Evolutionary conservation across 768 basidiomycete genomes (phyloP).

Genomic region (Mycena chlorophos): DNA sequence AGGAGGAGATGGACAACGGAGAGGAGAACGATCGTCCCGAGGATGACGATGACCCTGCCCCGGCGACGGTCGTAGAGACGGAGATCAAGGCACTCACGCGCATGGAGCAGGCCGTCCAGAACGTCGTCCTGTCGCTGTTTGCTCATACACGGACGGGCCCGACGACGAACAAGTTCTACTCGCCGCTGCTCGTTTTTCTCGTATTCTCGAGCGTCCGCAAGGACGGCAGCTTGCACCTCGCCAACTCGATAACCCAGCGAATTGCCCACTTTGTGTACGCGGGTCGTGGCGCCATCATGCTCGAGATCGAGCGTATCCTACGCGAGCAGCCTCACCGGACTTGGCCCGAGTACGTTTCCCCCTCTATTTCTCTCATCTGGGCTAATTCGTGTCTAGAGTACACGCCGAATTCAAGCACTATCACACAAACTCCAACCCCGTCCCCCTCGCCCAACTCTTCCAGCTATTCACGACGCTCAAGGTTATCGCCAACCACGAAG

Average conservation of each 20-base stretch:
- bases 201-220: conserved; percentile 1
- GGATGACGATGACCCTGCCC: not conserved
- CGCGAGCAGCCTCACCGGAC: not conserved
- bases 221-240: not conserved
- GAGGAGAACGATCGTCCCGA: not conserved
- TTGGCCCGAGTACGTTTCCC: not conserved
- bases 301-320: conserved; percentile 9
- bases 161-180: conserved; percentile 2
- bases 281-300: not conserved
- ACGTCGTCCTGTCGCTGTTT: conserved; percentile 2
- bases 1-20: not conserved
- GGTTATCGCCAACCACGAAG: conserved; percentile 2
- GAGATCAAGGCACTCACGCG: not conserved
- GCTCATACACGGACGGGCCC: not conserved
- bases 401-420: conserved; percentile 2
- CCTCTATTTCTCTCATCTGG: not conserved
- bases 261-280: conserved; percentile 4
- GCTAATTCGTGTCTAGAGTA: not conserved
- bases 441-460: conserved; percentile 3
- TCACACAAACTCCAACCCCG: not conserved
- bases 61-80: not conserved
- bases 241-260: conserved; percentile 6
- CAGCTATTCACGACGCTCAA: conserved; percentile 6
- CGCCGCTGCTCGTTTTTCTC: conserved; percentile 1
- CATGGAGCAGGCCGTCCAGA: not conserved